phyloP scores from a whole-genome alignment of 2,329 filamentous ascomycete species.

The Paraphoma chrysanthemicola region DNA sequence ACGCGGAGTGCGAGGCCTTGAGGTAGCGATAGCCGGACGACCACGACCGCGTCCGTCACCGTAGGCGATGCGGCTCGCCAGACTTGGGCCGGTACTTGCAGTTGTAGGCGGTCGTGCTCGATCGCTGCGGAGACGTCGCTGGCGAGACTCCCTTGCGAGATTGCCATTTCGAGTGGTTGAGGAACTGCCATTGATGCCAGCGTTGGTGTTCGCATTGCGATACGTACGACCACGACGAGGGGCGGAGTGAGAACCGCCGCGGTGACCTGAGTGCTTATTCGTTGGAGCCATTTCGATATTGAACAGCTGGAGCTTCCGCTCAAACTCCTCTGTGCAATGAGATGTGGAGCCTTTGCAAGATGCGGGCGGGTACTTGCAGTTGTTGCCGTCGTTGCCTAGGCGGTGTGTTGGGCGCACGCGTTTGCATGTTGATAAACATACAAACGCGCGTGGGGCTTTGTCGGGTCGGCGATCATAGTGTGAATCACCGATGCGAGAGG shows the following conservation, averaged over 20 bases:
- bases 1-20: neutral
- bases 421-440: neutral
- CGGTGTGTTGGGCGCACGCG: neutral
- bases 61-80: conserved; percentile 1
- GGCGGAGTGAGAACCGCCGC: neutral
- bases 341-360: neutral
- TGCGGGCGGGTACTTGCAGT: neutral
- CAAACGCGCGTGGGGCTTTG: neutral
- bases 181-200: conserved; percentile 5
- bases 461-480: neutral
- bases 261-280: neutral
- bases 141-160: neutral
- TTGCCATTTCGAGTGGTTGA: neutral
- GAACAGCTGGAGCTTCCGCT: neutral
- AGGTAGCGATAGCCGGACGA: neutral
- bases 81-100: neutral
- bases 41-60: neutral
- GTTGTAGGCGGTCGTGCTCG: neutral
- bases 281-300: neutral
- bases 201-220: conserved; percentile 7
- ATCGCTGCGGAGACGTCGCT: neutral
- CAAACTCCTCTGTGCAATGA: neutral
- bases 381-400: neutral
- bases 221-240: neutral
- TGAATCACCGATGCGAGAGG: neutral